phyloP scores from a whole-genome alignment of 371 early-diverging fungal genomes.

The Thermomucor indicae-seudaticae region DNA sequence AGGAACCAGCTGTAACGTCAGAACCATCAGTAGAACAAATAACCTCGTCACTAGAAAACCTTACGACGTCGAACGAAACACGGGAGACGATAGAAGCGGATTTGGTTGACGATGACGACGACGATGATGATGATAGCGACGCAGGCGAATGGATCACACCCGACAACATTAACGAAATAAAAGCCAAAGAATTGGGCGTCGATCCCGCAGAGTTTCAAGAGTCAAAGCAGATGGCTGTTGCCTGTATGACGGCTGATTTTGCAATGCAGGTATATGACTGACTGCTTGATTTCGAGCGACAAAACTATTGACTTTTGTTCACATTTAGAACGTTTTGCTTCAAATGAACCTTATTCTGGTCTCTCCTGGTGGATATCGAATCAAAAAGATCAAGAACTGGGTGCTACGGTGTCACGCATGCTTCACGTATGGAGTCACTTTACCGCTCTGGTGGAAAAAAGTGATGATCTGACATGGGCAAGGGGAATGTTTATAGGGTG shows the following conservation, averaged over 20 bases:
- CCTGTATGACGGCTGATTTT: conserved; percentile 92
- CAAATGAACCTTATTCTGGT: conserved; percentile 88
- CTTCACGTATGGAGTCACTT: conserved; percentile 62
- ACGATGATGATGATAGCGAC: not conserved
- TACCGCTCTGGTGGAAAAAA: not conserved
- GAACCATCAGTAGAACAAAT: not conserved
- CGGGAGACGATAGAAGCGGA: no score
- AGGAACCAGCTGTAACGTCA: not conserved
- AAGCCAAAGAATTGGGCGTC: conserved; percentile 52
- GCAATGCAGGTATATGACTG: conserved; percentile 91
- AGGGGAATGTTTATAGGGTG: no score
- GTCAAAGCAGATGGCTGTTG: conserved; percentile 59
- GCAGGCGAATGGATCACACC: conserved; percentile 89
- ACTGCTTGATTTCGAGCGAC: no score
- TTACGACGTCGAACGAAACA: not conserved
- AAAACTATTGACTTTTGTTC: no score
- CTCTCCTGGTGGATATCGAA: conserved; percentile 79
- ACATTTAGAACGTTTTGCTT: conserved; percentile 77
- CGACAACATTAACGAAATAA: conserved; percentile 69
- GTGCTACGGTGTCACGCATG: conserved; percentile 95
- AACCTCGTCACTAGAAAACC: not conserved
- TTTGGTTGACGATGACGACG: not conserved
- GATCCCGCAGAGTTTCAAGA: conserved; percentile 39
- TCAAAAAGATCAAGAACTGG: conserved; percentile 80
- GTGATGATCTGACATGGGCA: not conserved